phyloP scores from a whole-genome alignment of 768 basidiomycete species.

The Suillus cothurnatus region DNA sequence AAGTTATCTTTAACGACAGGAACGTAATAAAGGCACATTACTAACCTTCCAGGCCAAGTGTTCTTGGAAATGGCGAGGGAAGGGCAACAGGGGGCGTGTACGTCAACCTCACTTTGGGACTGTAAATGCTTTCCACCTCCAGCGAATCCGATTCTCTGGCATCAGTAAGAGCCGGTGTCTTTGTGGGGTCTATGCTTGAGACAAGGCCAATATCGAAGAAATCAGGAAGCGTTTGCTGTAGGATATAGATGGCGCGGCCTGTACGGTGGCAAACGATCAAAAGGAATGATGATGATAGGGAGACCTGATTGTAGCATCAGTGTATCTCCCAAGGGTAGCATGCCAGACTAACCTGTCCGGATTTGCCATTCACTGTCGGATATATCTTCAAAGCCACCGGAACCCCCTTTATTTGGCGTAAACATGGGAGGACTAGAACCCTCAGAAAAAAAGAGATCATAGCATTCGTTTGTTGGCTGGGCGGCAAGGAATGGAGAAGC shows the following conservation, averaged over 20 bases:
- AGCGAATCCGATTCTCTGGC: conserved; percentile 18
- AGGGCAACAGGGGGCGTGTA: conserved; percentile 71
- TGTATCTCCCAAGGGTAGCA: conserved; percentile 19
- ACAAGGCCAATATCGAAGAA: conserved; percentile 74
- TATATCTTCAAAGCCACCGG: conserved; percentile 29
- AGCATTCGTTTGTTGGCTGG: conserved; percentile 6
- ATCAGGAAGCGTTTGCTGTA: conserved; percentile 68
- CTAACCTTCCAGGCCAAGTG: conserved; percentile 71
- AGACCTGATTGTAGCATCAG: conserved; percentile 32
- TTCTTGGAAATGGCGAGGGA: conserved; percentile 70
- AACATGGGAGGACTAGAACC: conserved; percentile 24
- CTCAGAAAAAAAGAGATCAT: conserved; percentile 10
- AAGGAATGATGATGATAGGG: conserved; percentile 6
- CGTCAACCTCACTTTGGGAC: conserved; percentile 57
- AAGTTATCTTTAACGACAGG: background rate
- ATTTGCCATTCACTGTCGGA: conserved; percentile 81
- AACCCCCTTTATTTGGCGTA: conserved; percentile 19
- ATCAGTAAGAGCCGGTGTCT: conserved; percentile 34
- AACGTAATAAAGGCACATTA: background rate
- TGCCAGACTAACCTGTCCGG: conserved; percentile 56
- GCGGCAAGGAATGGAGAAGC: conserved; percentile 23
- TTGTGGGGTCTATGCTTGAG: conserved; percentile 51
- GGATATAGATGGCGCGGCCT: conserved; percentile 73
- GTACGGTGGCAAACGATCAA: background rate
- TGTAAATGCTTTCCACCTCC: conserved; percentile 56